phyloP scores from a whole-genome alignment of 345 rosid genomes.

The Eucalyptus curtisii region DNA sequence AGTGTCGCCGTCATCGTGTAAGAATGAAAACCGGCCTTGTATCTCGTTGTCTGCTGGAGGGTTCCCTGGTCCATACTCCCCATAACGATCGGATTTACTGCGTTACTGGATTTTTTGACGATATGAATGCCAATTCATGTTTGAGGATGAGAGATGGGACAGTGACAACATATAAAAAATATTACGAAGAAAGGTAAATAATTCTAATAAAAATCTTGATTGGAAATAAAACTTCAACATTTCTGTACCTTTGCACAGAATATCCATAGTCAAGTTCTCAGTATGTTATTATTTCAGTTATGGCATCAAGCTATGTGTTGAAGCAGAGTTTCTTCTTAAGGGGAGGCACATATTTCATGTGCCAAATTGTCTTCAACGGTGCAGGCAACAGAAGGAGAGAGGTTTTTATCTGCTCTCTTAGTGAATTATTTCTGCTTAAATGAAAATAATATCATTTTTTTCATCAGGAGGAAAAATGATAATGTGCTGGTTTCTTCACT shows the following conservation, averaged over 20 bases:
- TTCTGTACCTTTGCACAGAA: neutral
- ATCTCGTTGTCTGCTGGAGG: constrained; percentile 35
- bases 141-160: constrained; percentile 29
- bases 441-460: neutral
- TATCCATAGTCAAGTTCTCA: neutral
- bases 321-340: constrained; percentile 22
- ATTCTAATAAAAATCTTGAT: neutral
- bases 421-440: neutral
- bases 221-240: neutral
- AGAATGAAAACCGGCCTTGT: constrained; percentile 35
- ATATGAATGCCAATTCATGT: constrained; percentile 39
- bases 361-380: constrained; percentile 31
- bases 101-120: constrained; percentile 25
- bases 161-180: constrained; percentile 30
- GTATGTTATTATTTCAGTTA: constrained; percentile 26
- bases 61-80: constrained; percentile 69
- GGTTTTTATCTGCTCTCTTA: constrained; percentile 15
- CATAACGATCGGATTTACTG: constrained; percentile 57
- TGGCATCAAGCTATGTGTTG: constrained; percentile 23
- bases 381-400: constrained; percentile 40
- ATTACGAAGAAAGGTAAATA: constrained; percentile 37
- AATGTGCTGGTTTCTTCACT: neutral
- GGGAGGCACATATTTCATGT: constrained; percentile 51
- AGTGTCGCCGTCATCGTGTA: constrained; percentile 9
- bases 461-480: neutral